phyloP scores from a whole-genome alignment of 768 basidiomycete genomes.

The Boletus rex-veris region DNA sequence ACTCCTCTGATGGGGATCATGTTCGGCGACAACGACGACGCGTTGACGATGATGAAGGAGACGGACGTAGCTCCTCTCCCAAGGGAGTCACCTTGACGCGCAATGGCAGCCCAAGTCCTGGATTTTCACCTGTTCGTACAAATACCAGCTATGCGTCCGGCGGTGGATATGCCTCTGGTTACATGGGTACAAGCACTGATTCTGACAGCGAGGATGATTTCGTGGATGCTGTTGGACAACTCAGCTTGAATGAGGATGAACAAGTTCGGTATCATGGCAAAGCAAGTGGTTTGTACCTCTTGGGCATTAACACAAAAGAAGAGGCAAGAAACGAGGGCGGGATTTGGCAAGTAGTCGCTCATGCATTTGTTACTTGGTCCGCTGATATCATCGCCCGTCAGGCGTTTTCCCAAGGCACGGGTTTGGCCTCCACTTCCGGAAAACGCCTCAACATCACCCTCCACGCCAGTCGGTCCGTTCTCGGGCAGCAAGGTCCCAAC shows the following conservation, averaged over 20 bases:
- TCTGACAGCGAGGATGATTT: slow-evolving; percentile 44
- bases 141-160: slow-evolving; percentile 12
- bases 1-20: slow-evolving; percentile 25
- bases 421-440: slow-evolving; percentile 71
- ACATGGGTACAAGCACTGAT: slow-evolving; percentile 32
- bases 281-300: slow-evolving; percentile 73
- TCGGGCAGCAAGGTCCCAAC: slow-evolving; percentile 6
- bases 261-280: slow-evolving; percentile 87
- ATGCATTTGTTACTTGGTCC: slow-evolving; percentile 8
- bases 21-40: slow-evolving; percentile 51
- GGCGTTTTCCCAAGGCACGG: slow-evolving; percentile 83
- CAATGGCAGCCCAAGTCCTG: slow-evolving; percentile 18
- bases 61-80: slow-evolving; percentile 7
- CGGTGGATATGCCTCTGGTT: slow-evolving; percentile 21
- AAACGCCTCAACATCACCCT: slow-evolving; percentile 20
- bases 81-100: slow-evolving; percentile 1
- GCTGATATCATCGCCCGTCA: slow-evolving; percentile 28
- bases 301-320: slow-evolving; percentile 56
- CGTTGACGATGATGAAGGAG: slow-evolving; percentile 26
- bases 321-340: slow-evolving; percentile 73
- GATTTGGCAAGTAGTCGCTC: slow-evolving; percentile 53
- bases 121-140: slow-evolving; percentile 14
- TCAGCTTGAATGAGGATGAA: slow-evolving; percentile 83
- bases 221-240: slow-evolving; percentile 75
- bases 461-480: slow-evolving; percentile 4